Conservation (phyloP, 2,329 filamentous ascomycete genomes). For the Cladorrhinum sp. region DNA sequence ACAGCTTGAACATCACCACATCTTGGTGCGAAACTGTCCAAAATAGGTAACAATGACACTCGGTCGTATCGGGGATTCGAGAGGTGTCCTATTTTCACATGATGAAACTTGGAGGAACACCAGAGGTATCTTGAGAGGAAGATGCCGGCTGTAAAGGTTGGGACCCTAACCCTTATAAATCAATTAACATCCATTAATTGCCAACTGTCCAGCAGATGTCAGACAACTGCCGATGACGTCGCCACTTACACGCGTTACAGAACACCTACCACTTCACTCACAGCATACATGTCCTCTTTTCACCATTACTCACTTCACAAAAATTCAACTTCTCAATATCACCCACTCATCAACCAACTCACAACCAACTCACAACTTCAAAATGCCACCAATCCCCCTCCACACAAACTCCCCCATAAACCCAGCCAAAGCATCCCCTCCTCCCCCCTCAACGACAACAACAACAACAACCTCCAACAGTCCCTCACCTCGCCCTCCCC, state of each 20-base stretch:
- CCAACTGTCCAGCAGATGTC: neutral
- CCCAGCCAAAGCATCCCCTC: constrained; percentile 51
- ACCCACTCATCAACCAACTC: neutral
- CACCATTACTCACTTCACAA: neutral
- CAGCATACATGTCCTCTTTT: neutral
- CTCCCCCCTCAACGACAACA: constrained; percentile 46
- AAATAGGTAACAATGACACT: neutral
- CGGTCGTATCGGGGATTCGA: neutral
- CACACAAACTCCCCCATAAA: constrained; percentile 59
- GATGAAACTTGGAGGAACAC: neutral
- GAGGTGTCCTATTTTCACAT: neutral
- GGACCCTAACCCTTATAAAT: neutral
- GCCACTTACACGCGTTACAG: constrained; percentile 17
- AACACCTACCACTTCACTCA: neutral
- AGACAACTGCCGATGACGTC: constrained; percentile 28
- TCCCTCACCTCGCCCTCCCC: constrained; percentile 12
- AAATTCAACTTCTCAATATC: neutral
- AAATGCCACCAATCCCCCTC: constrained; percentile 61
- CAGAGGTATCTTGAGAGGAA: neutral
- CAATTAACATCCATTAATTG: too few species aligned
- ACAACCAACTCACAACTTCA: neutral
- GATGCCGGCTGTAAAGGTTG: neutral
- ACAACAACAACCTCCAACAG: constrained; percentile 20
- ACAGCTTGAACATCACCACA: neutral
- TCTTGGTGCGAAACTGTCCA: neutral